A percentile compares a stretch with the other conserved stretches of the same genome.
Conservation (phyloP, 306 rosid species). For the Quercus gilva region DNA sequence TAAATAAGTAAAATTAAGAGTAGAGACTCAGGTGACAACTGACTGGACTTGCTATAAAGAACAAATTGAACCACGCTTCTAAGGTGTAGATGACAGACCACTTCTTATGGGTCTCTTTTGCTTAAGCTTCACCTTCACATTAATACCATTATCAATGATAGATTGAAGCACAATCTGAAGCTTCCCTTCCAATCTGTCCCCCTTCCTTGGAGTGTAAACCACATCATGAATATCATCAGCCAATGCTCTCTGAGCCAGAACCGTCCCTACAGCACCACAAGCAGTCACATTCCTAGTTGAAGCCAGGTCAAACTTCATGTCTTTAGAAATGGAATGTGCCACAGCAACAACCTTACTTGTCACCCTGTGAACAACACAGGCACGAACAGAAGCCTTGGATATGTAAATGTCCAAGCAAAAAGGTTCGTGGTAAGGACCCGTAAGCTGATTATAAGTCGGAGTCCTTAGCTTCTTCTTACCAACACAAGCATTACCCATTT, state of each 20-base stretch:
- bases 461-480: conserved; percentile 56
- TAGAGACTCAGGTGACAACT: too few relatives aligned
- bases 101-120: conserved; percentile 49
- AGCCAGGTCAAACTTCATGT: conserved; percentile 66
- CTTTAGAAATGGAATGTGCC: conserved; percentile 89
- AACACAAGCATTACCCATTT: conserved; percentile 18
- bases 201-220: conserved; percentile 79
- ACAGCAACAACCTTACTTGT: conserved; percentile 85
- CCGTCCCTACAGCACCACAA: conserved; percentile 81
- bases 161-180: conserved; percentile 54
- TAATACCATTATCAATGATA: conserved; percentile 49
- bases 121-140: conserved; percentile 73
- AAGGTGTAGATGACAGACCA: conserved; percentile 5
- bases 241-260: conserved; percentile 80
- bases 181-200: conserved; percentile 76
- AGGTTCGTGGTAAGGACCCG: conserved; percentile 83
- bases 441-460: conserved; percentile 78
- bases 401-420: conserved; percentile 87
- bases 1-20: neutral
- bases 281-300: conserved; percentile 71
- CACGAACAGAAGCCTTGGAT: conserved; percentile 85
- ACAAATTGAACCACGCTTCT: neutral
- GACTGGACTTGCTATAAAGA: neutral
- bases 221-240: conserved; percentile 82
- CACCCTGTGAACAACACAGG: conserved; percentile 72